phyloP scores from a whole-genome alignment of 2,329 filamentous ascomycete species.

The Cladosporium oxysporum region DNA sequence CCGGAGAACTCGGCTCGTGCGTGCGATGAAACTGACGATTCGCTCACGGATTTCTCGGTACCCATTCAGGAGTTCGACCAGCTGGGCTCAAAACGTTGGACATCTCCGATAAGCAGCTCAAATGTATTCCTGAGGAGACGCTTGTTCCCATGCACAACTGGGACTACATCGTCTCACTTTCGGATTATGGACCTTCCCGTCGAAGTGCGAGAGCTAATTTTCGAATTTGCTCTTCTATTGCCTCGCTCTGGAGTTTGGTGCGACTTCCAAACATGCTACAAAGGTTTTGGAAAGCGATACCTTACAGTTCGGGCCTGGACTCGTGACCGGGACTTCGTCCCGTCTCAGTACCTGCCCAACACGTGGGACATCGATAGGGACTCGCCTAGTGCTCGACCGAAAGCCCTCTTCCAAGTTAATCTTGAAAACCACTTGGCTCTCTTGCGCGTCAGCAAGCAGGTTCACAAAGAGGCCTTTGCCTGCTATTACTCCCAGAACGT shows the following conservation, averaged over 20 bases:
- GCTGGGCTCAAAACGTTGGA: neutral
- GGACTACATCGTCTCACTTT: neutral
- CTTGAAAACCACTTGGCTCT: neutral
- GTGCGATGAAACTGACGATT: neutral
- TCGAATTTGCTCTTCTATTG: neutral
- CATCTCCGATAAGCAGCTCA: neutral
- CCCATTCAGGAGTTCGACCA: neutral
- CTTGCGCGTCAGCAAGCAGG: slow-evolving; percentile 16
- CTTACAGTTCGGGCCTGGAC: neutral
- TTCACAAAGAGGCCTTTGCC: slow-evolving; percentile 13
- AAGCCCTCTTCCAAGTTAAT: neutral
- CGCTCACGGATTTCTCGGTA: neutral
- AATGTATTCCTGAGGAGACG: neutral
- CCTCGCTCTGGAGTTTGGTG: slow-evolving; percentile 1
- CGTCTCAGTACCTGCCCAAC: neutral
- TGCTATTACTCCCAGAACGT: neutral
- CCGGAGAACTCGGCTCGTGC: neutral
- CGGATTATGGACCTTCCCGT: slow-evolving; percentile 16
- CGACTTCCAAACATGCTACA: neutral
- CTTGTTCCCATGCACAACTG: neutral
- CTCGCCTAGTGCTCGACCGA: neutral
- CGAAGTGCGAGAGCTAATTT: slow-evolving; percentile 11
- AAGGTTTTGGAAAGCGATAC: neutral
- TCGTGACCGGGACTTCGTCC: neutral
- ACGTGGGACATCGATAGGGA: neutral